Percentiles rank a stretch among this genome's conserved stretches.
phyloP scores from a whole-genome alignment of 2,329 filamentous ascomycete species.

The Tothia fuscella region DNA sequence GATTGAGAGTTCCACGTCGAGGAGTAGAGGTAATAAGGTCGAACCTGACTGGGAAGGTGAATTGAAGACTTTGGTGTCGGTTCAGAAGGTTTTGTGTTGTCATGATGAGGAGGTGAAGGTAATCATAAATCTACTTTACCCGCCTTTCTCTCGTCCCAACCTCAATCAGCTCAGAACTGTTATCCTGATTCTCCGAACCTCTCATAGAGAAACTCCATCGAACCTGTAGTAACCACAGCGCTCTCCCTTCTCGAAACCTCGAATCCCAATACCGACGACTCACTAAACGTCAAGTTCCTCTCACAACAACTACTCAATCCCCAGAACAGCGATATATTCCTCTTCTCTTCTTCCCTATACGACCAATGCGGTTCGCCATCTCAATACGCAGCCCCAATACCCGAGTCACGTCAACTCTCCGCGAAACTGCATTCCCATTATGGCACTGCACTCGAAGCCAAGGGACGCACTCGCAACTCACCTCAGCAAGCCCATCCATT shows the following conservation, averaged over 20 bases:
- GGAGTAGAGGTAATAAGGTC: no score
- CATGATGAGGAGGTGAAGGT: slow-evolving; percentile 7
- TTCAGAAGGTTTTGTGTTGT: slow-evolving; percentile 19
- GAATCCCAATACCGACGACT: slow-evolving; percentile 31
- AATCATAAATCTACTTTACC: slow-evolving; percentile 8
- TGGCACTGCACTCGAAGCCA: slow-evolving; percentile 44
- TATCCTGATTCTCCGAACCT: background rate
- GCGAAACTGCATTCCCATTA: slow-evolving; percentile 61
- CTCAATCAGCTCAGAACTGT: background rate
- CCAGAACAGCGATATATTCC: slow-evolving; percentile 45
- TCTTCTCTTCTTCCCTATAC: slow-evolving; percentile 52
- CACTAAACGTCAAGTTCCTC: slow-evolving; percentile 33
- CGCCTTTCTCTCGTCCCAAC: slow-evolving; percentile 4
- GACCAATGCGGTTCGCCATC: slow-evolving; percentile 36
- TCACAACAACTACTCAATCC: slow-evolving; percentile 29
- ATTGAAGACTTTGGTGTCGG: slow-evolving; percentile 11
- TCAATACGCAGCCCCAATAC: slow-evolving; percentile 28
- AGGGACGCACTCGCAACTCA: slow-evolving; percentile 18
- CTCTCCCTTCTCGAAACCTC: slow-evolving; percentile 30
- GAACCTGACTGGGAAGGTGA: slow-evolving; percentile 20
- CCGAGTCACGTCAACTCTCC: slow-evolving; percentile 46
- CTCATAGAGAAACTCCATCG: slow-evolving; percentile 3
- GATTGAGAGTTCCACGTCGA: no score
- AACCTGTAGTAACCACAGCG: slow-evolving; percentile 14
- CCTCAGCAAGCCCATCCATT: slow-evolving; percentile 41